Evolutionary conservation across 2,329 filamentous ascomycete genomes (phyloP).

Genomic region (Clonostachys solani): DNA sequence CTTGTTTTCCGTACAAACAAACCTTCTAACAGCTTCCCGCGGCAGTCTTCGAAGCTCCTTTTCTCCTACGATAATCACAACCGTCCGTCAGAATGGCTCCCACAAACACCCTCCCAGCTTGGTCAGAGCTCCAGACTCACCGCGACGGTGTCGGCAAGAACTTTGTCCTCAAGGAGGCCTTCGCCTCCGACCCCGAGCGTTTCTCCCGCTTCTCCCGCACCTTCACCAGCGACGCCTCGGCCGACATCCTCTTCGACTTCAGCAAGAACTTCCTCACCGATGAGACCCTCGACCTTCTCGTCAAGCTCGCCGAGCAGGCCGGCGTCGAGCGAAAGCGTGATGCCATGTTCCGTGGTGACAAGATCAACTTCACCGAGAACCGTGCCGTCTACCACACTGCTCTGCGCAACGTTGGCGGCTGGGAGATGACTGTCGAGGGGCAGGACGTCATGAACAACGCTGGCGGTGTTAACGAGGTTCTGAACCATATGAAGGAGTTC

Average conservation of each 20-base stretch:
- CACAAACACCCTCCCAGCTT: slow-evolving; percentile 79
- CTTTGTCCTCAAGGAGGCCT: slow-evolving; percentile 91
- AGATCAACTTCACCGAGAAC: slow-evolving; percentile 99
- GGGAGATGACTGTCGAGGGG: slow-evolving; percentile 81
- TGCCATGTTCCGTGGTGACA: slow-evolving; percentile 94
- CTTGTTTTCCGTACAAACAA: no score
- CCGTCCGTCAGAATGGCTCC: slow-evolving; percentile 57
- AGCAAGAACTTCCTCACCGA: slow-evolving; percentile 98
- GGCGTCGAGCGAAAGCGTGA: slow-evolving; percentile 90
- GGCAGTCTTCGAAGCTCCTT: no score
- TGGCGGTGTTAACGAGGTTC: slow-evolving; percentile 83
- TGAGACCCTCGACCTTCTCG: slow-evolving; percentile 81
- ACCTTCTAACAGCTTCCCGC: no score
- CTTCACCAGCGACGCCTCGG: slow-evolving; percentile 75
- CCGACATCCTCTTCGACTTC: slow-evolving; percentile 95
- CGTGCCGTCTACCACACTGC: slow-evolving; percentile 95
- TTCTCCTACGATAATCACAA: no score
- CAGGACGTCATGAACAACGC: slow-evolving; percentile 87
- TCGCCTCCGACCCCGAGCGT: slow-evolving; percentile 80
- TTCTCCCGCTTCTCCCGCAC: slow-evolving; percentile 87
- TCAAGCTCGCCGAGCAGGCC: slow-evolving; percentile 89
- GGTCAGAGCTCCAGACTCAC: slow-evolving; percentile 88
- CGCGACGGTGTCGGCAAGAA: slow-evolving; percentile 81
- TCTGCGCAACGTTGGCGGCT: slow-evolving; percentile 82
- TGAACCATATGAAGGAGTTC: slow-evolving; percentile 98